Evolutionary conservation across 805 yeast species (phyloP), one percentile per base, ranked within the genome.

Genomic region (Candida coleopterorum): DNA sequence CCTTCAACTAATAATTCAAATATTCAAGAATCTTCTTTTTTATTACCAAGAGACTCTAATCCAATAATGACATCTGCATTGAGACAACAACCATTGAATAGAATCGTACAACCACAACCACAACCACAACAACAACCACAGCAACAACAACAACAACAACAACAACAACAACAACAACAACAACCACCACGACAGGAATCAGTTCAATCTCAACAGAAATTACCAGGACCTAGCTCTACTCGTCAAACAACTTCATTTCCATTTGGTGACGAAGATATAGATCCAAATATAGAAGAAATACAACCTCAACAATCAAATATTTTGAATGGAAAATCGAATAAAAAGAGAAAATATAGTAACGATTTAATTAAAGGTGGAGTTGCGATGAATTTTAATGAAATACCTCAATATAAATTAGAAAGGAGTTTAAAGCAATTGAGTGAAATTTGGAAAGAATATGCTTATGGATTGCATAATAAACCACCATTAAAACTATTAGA

Each of bases 371-470:
- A 32, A 23, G 10, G 10, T 23, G 28, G 12, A 18, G 16, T 21
- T 9, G 15, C 34, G 12, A 6, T 31, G 4, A 22, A 25, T 25
- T 18, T 25, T 18, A 18, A 9, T 3, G 48, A 49, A n/a, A 42
- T 48, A 9, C 59, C 55, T 3, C 54, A 50, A 29, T 52, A 44
- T 35, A 53, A 49, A 29, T 29, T 56, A 2, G 60, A 55, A 34
- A 49, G 58, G 36, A 56, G 57, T 34, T 49, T 58, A 5, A 46
- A 55, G 28, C 46, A 73, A 3, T 72, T 74, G 1, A 48, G 60
- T 25, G 80, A 75, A 42, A 68, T 76, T 14, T 76, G 81, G 81
- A 62, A 66, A 43, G 81, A 76, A 50, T 76, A 74, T 41, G 65
- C 72, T 4, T 66, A 68, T 37, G 80, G 81, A 0, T 42, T 70